Percentiles rank a stretch among this genome's conserved stretches.
These are phyloP conservation scores for Irpex sp. DNA, from an alignment of 1,284 basidiomycete genomes.

Conservation along the genomic window DNA sequence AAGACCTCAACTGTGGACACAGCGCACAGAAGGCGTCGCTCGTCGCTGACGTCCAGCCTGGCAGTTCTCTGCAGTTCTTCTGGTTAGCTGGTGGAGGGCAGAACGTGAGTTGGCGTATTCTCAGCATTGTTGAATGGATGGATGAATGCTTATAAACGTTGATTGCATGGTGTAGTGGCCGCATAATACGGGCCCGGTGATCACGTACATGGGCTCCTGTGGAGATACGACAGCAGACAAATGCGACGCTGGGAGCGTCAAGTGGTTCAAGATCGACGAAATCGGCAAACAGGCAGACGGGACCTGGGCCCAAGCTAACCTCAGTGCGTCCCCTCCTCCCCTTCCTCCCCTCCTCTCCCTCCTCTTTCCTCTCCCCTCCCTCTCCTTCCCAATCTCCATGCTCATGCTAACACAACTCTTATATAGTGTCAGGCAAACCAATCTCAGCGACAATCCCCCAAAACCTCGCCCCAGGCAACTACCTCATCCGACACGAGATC, in stretches of 20 bases:
- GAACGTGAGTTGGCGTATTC: constrained; percentile 22
- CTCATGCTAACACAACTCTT: background rate
- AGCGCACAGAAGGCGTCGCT: constrained; percentile 44
- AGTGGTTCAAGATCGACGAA: constrained; percentile 78
- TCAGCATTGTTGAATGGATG: background rate
- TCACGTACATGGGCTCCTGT: constrained; percentile 79
- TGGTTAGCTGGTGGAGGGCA: constrained; percentile 61
- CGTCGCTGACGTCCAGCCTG: constrained; percentile 47
- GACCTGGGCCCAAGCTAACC: constrained; percentile 45
- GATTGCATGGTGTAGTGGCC: constrained; percentile 41
- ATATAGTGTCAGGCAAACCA: constrained; percentile 41
- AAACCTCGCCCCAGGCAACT: constrained; percentile 66
- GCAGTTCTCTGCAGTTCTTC: constrained; percentile 51
- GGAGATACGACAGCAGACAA: constrained; percentile 61
- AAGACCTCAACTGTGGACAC: constrained; percentile 49
- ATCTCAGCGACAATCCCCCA: constrained; percentile 61
- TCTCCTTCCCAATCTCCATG: background rate
- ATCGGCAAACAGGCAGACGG: constrained; percentile 41
- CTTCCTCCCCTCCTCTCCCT: background rate
- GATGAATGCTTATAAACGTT: background rate
- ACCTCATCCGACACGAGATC: constrained; percentile 79
- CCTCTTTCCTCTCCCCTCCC: background rate
- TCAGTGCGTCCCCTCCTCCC: constrained; percentile 40
- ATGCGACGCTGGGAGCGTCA: constrained; percentile 62
- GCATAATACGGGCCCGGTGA: constrained; percentile 60